phyloP scores from a whole-genome alignment of 345 rosid species.

The Linum lewisii region DNA sequence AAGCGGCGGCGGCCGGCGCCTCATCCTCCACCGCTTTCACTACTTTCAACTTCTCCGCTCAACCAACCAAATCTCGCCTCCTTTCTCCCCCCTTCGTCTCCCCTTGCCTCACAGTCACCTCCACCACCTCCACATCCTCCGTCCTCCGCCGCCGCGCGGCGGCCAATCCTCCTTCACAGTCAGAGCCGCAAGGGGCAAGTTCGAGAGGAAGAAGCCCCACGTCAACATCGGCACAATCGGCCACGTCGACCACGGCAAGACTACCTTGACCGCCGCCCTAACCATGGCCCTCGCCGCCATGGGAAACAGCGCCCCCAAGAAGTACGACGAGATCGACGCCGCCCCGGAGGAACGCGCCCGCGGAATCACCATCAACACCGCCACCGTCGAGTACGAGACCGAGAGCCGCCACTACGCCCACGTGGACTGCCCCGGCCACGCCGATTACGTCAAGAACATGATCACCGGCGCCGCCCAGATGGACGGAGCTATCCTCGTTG shows the following conservation, averaged over 20 bases:
- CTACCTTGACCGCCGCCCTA: conserved; percentile 77
- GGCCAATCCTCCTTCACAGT: conserved; percentile 42
- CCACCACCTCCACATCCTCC: conserved; percentile 23
- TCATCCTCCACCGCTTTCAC: conserved; percentile 27
- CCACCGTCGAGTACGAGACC: conserved; percentile 88
- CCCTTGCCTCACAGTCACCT: conserved; percentile 28
- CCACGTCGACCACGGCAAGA: conserved; percentile 95
- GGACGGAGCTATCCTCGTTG: conserved; percentile 89
- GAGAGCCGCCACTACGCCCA: conserved; percentile 88
- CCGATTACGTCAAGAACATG: conserved; percentile 88
- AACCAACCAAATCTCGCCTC: conserved; percentile 25
- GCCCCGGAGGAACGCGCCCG: conserved; percentile 93
- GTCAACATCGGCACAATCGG: conserved; percentile 91
- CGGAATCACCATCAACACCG: conserved; percentile 88
- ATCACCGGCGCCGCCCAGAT: conserved; percentile 84
- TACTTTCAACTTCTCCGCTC: conserved; percentile 18
- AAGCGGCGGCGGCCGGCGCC: conserved; percentile 21
- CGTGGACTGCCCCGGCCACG: conserved; percentile 89
- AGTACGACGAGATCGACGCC: conserved; percentile 89
- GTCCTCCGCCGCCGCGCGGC: conserved; percentile 6
- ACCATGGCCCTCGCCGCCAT: conserved; percentile 82
- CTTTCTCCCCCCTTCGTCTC: conserved; percentile 60
- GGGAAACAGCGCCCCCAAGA: conserved; percentile 63
- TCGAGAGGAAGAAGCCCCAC: conserved; percentile 93
- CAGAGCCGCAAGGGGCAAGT: conserved; percentile 82